phyloP scores from a whole-genome alignment of 352 stramenopile genomes.

The Globisporangium acanthophoron region DNA sequence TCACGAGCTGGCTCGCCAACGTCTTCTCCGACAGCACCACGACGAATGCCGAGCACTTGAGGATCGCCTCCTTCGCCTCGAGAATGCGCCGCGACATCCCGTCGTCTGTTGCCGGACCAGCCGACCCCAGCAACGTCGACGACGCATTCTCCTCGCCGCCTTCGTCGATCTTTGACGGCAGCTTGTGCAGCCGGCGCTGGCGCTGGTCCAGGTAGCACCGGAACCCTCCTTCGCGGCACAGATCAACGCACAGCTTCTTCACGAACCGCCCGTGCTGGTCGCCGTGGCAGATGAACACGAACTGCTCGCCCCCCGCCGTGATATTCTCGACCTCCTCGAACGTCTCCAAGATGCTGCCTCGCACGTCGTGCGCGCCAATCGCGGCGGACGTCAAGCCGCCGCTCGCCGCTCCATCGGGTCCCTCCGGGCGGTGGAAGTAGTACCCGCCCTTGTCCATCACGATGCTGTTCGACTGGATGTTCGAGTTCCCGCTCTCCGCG shows the following conservation, averaged over 20 bases:
- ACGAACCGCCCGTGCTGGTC: slow-evolving; percentile 74
- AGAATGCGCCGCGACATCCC: slow-evolving; percentile 62
- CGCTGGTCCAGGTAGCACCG: slow-evolving; percentile 68
- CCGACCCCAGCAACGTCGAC: slow-evolving; percentile 9
- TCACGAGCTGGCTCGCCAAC: slow-evolving; percentile 59
- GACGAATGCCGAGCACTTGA: slow-evolving; percentile 75
- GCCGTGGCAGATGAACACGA: slow-evolving; percentile 82
- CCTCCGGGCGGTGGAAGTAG: slow-evolving; percentile 50
- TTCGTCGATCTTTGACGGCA: slow-evolving; percentile 16
- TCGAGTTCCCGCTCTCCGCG: slow-evolving; percentile 15
- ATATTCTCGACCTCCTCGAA: slow-evolving; percentile 47
- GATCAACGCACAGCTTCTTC: slow-evolving; percentile 53
- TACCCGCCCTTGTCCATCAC: slow-evolving; percentile 61
- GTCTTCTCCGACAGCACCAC: slow-evolving; percentile 75
- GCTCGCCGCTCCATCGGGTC: slow-evolving; percentile 10
- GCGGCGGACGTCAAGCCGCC: slow-evolving; percentile 1
- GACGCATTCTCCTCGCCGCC: slow-evolving; percentile 16
- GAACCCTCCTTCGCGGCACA: slow-evolving; percentile 59
- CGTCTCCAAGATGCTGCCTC: slow-evolving; percentile 56
- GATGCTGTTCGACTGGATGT: slow-evolving; percentile 53
- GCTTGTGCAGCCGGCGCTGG: slow-evolving; percentile 16
- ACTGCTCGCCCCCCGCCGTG: slow-evolving; percentile 57
- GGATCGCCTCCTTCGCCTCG: slow-evolving; percentile 75
- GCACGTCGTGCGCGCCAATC: slow-evolving; percentile 14
- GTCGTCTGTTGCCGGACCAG: slow-evolving; percentile 28